Conservation (phyloP, 2,329 filamentous ascomycete genomes). For the Beauveria caledonica region DNA sequence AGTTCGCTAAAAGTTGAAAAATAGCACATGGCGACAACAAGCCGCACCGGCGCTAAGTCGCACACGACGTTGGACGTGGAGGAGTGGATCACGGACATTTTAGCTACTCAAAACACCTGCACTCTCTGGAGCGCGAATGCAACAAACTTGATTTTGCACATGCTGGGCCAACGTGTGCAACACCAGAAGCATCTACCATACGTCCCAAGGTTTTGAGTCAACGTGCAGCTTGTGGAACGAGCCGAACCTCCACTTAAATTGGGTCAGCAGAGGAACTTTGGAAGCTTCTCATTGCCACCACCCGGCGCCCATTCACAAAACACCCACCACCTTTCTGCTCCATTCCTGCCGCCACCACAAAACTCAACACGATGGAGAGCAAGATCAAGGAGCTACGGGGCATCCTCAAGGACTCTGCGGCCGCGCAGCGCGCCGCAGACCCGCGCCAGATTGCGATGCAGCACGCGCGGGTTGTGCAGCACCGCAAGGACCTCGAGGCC, state of each 20-base stretch:
- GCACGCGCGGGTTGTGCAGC: slow-evolving; percentile 75
- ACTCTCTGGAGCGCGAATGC: background rate
- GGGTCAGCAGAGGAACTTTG: background rate
- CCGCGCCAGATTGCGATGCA: slow-evolving; percentile 62
- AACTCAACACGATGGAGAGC: background rate
- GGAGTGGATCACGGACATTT: too few species aligned
- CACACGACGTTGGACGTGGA: too few species aligned
- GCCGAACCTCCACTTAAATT: slow-evolving; percentile 7
- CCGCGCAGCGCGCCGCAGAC: slow-evolving; percentile 24
- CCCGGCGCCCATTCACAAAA: background rate
- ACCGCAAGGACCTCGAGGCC: slow-evolving; percentile 69
- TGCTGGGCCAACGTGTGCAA: background rate
- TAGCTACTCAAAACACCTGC: too few species aligned
- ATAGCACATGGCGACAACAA: too few species aligned
- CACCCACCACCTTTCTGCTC: too few species aligned
- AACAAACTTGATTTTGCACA: background rate
- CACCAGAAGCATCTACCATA: background rate
- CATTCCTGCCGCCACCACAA: background rate
- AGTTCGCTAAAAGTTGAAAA: too few species aligned
- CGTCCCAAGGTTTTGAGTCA: background rate
- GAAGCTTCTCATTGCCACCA: slow-evolving; percentile 3
- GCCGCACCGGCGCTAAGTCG: too few species aligned
- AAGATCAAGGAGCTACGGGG: slow-evolving; percentile 37
- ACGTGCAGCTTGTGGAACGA: background rate
- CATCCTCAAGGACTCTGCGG: slow-evolving; percentile 48